Conservation (phyloP, 345 rosid genomes). For the Trapa bicornis region DNA sequence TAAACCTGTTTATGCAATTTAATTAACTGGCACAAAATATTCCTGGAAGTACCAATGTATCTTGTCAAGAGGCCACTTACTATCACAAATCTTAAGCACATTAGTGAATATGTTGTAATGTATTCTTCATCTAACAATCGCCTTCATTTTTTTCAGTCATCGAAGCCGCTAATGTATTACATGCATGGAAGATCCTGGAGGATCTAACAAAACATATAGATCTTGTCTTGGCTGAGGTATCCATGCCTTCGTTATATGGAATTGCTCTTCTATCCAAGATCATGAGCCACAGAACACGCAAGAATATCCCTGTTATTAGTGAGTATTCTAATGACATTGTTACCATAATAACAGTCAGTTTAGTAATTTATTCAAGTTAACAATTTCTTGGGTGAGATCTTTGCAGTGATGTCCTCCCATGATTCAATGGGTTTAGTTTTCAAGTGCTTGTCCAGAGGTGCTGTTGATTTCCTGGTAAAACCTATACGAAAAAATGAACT, state of each 20-base stretch:
- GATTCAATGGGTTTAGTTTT: conserved; percentile 75
- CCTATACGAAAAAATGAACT: conserved; percentile 77
- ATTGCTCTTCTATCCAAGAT: conserved; percentile 59
- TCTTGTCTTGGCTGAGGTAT: conserved; percentile 65
- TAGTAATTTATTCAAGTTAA: not conserved
- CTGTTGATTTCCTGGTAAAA: conserved; percentile 74
- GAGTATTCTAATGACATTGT: too few relatives aligned
- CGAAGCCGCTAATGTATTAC: conserved; percentile 48
- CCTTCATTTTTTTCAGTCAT: conserved; percentile 21
- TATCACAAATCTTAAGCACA: not conserved
- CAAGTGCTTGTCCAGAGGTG: conserved; percentile 74
- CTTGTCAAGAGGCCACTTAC: not conserved
- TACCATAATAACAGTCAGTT: not conserved
- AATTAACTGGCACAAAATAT: not conserved
- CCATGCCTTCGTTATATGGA: conserved; percentile 62
- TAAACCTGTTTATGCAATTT: not conserved
- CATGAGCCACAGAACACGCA: conserved; percentile 50
- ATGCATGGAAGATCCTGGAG: conserved; percentile 65
- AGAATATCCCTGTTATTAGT: conserved; percentile 35
- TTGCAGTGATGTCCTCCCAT: conserved; percentile 80
- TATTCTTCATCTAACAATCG: not conserved
- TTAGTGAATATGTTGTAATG: not conserved
- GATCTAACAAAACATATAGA: conserved; percentile 48
- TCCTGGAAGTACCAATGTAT: not conserved
- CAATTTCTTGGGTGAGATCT: not conserved